Conservation (phyloP, 208 protist genomes). For the Crithidia bombi region DNA sequence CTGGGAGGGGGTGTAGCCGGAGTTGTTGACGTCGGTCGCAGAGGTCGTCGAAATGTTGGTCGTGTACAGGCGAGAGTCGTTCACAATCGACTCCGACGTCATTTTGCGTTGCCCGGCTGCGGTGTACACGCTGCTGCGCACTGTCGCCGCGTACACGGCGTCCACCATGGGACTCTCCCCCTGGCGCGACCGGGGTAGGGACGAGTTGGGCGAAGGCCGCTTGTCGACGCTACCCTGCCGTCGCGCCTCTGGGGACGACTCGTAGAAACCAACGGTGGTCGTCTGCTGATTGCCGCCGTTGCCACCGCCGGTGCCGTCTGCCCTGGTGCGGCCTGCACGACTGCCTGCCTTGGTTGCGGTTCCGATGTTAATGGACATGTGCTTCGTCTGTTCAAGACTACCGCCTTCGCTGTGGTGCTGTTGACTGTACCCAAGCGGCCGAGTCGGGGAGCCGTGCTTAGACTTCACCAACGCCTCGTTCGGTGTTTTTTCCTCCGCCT, state of each 20-base stretch:
- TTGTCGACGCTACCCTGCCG: conserved; percentile 15
- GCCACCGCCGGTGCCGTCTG: neutral
- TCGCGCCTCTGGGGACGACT: conserved; percentile 11
- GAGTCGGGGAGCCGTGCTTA: conserved; percentile 16
- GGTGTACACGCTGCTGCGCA: neutral
- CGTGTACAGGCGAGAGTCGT: conserved; percentile 18
- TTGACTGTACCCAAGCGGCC: conserved; percentile 5
- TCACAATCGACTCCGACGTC: neutral
- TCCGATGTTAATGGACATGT: conserved; percentile 6
- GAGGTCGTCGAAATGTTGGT: conserved; percentile 1
- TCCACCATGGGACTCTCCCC: conserved; percentile 16
- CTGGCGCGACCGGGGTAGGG: conserved; percentile 5
- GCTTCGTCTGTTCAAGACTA: neutral
- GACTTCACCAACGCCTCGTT: conserved; percentile 24
- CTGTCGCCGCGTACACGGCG: conserved; percentile 4
- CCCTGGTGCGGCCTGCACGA: neutral
- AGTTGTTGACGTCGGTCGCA: conserved; percentile 36
- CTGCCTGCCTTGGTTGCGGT: neutral
- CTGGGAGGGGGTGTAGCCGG: conserved; percentile 30
- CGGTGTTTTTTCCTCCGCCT: neutral
- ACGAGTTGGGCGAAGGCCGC: conserved; percentile 5
- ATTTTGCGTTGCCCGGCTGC: conserved; percentile 6
- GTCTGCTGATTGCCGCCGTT: neutral
- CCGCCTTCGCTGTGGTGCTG: neutral
- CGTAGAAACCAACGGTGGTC: neutral